A percentile compares a stretch with the other conserved stretches of the same genome.
Conservation (phyloP, 495 filamentous ascomycete genomes). For the Annulohypoxylon nitens region DNA sequence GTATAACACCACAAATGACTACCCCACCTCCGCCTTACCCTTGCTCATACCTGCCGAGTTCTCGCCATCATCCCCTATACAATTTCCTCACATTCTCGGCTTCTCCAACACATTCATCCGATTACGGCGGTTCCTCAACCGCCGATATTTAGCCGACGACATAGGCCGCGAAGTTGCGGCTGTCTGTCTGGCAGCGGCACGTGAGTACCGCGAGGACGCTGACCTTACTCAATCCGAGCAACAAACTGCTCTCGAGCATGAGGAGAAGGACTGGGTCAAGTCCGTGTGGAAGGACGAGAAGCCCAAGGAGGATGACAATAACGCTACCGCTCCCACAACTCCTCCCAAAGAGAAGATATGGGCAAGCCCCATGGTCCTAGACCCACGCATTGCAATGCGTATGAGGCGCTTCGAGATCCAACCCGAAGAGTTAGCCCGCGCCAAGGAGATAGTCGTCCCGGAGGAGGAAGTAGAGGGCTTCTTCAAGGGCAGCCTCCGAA, state of each 20-base stretch:
- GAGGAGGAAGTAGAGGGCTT: conserved; percentile 76
- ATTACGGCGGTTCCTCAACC: conserved; percentile 88
- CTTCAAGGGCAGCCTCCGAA: conserved; percentile 64
- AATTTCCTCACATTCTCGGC: conserved; percentile 90
- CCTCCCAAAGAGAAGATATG: conserved; percentile 72
- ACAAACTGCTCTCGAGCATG: conserved; percentile 74
- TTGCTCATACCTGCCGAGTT: conserved; percentile 70
- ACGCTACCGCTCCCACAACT: conserved; percentile 20
- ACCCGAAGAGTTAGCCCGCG: conserved; percentile 75
- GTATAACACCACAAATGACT: conserved; percentile 78
- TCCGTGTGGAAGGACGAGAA: conserved; percentile 76
- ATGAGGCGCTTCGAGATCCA: conserved; percentile 83
- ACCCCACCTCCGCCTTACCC: conserved; percentile 72
- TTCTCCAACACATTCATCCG: conserved; percentile 92
- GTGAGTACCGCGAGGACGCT: conserved; percentile 58
- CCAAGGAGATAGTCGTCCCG: conserved; percentile 70
- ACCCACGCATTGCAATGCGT: conserved; percentile 78
- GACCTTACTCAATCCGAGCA: conserved; percentile 70
- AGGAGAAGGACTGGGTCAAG: conserved; percentile 92
- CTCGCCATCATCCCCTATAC: conserved; percentile 75
- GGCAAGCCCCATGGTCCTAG: conserved; percentile 81
- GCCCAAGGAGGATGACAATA: conserved; percentile 72
- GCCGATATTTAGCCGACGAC: conserved; percentile 84
- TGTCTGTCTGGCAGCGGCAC: conserved; percentile 76
- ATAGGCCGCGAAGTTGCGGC: conserved; percentile 92